Conservation (phyloP, 306 rosid species). For the Arachis stenosperma region DNA sequence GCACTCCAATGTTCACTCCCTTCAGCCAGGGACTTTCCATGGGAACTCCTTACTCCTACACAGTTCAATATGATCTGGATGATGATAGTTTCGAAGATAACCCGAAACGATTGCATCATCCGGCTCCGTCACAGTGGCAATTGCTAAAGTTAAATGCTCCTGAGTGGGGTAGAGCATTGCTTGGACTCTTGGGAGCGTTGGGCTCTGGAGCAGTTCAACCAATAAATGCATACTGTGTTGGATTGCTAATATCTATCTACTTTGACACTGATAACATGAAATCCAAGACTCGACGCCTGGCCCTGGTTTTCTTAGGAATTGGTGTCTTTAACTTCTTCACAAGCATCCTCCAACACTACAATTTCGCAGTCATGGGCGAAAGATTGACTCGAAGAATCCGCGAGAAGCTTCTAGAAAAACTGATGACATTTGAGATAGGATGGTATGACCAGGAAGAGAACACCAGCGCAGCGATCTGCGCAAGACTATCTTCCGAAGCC, state of each 20-base stretch:
- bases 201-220: constrained; percentile 94
- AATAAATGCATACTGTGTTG: constrained; percentile 77
- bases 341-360: constrained; percentile 78
- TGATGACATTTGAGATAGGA: constrained; percentile 85
- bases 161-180: constrained; percentile 73
- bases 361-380: constrained; percentile 84
- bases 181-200: constrained; percentile 84
- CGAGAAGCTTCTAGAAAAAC: constrained; percentile 67
- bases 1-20: constrained; percentile 55
- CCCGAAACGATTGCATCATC: constrained; percentile 45
- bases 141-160: constrained; percentile 78
- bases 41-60: constrained; percentile 81
- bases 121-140: constrained; percentile 75
- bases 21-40: constrained; percentile 70
- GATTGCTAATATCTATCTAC: constrained; percentile 68
- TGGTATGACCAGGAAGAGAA: constrained; percentile 90
- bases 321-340: constrained; percentile 79
- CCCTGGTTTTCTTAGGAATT: constrained; percentile 70
- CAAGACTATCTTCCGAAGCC: constrained; percentile 79
- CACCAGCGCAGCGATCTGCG: constrained; percentile 88
- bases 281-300: constrained; percentile 60
- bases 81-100: constrained; percentile 63
- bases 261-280: constrained; percentile 61
- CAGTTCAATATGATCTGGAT: constrained; percentile 64
- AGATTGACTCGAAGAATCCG: constrained; percentile 76